Base-by-base conservation (phyloP, 768 basidiomycete genomes). In the Phaeotremella skinneri region DNA sequence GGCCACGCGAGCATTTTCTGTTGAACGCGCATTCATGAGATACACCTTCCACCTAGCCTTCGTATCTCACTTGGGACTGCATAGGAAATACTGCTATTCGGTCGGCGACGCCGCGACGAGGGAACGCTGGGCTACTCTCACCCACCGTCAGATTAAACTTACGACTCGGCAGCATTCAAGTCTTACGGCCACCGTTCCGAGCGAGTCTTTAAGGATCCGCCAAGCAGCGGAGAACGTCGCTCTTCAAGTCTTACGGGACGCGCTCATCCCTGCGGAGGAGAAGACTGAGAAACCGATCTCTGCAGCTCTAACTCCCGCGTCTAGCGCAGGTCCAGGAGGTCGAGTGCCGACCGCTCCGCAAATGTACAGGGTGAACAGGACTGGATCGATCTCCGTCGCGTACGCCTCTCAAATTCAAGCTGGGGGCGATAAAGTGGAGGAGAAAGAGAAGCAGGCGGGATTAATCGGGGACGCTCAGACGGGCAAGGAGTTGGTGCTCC, bases 11-110 rank as follows among this genome's bases (percentile, higher is more conserved):
- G 81, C 85, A 4, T 80, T 98, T 67, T 58, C 61, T 11, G 48
- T 76, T 37, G 69, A 70, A 45, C 54, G 74, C n/a, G 86, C 90
- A 0, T 97, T 97, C 79, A 97, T 97, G 94, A 85, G 87, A 58
- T 89, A 97, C 73, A 96, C 93, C 0, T 93, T 98, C 82, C 90
- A 96, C 75, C 78, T 97, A 31, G 86, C 91, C 1, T 97, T 98
- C 79, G 85, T 70, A 32, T 78, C 73, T 55, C 78, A 78, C 52
- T 72, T 80, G 30, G 85, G 85, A 29, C 59, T 79, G 54, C 89
- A 87, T 76, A 83, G 91, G 65, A 85, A 87, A 69, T 98, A 98
- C 79, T 91, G 96, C 86, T 97, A 96, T 81, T 91, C 89, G 62
- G 85, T 96, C 42, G 85, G 87, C 51, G 90, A 91, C 68, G 82